Evolutionary conservation across 257 asterid species (phyloP), one percentile per base, ranked within the genome.

Genomic region (Salvia splendens): DNA sequence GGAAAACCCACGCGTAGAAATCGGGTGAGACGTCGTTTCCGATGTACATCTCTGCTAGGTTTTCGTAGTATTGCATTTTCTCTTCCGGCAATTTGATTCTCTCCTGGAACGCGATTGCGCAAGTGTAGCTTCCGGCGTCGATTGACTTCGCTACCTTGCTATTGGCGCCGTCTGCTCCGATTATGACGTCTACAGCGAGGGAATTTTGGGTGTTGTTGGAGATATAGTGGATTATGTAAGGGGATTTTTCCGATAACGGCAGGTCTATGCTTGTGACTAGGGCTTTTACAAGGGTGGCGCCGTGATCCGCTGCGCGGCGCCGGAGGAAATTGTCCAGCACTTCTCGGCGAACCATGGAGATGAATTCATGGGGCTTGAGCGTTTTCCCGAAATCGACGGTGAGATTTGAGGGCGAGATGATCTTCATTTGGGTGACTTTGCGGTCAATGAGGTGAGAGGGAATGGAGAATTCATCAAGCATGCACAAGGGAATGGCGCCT

Each of bases 101-200:
- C 60, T 87, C 91, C 41, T 87, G 95, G 17, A 84, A 89, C 2
- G 97, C 97, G 14, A 89, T 89, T 51, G 95, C 89, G 76, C 91
- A 85, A 2, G 76, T 65, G 78, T 87, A 89, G 70, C 77, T 60
- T 30, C 95, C 97, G 2, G 97, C 97, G 72, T 80, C 75, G 42
- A 89, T 89, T 8, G 89, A 67, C 71, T 87, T 85, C 1, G 96
- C 96, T 41, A 89, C 96, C 71, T 82, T 84, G 77, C 95, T 87
- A 75, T 87, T 87, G 35, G 95, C 96, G 42, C 96, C 96, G 73
- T 89, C 97, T 2, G 91, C 97, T 5, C 93, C 96, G n/a, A 89
- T 65, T 15, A 89, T 69, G 10, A 80, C 93, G 58, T 89, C 96
- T 17, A 84, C 96, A 36, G 84, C 75, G 20, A 89, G 82, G 40